Evolutionary conservation across 257 asterid genomes (phyloP).

Genomic region (Parsonsia alboflavescens): DNA sequence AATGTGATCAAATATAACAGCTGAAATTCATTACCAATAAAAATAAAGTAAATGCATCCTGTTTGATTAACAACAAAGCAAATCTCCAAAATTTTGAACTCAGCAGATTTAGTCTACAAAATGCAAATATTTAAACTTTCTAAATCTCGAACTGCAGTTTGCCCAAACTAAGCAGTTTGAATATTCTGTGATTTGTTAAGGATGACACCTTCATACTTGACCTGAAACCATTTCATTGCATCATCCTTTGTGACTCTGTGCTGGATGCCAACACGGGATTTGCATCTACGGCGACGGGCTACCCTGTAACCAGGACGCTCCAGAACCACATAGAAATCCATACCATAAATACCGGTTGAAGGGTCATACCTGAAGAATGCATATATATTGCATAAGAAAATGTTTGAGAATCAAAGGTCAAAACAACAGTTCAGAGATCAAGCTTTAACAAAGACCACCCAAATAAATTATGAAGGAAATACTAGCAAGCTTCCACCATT

Average conservation of each 20-base stretch:
- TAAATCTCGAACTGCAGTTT: not conserved
- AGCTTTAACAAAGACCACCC: not conserved
- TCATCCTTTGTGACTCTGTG: conserved; percentile 79
- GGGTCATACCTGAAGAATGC: conserved; percentile 55
- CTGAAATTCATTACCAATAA: not conserved
- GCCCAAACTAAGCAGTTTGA: conserved; percentile 11
- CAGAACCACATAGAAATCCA: conserved; percentile 71
- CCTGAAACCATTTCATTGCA: conserved; percentile 83
- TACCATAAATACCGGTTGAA: conserved; percentile 77
- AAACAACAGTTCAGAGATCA: not conserved
- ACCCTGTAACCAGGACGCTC: conserved; percentile 76
- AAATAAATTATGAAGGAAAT: not conserved
- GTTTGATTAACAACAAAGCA: not conserved
- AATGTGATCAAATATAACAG: not conserved
- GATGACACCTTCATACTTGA: conserved; percentile 72
- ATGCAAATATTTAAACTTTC: not conserved
- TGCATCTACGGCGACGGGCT: conserved; percentile 79
- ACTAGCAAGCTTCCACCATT: not conserved
- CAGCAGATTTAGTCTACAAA: conserved; percentile 14
- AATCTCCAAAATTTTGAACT: conserved; percentile 16
- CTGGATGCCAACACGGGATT: conserved; percentile 72
- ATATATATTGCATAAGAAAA: not conserved
- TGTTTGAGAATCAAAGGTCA: not conserved
- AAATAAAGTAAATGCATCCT: not conserved
- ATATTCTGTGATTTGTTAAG: conserved; percentile 65